phyloP scores from a whole-genome alignment of 306 rosid species.

The Glycine tomentella region DNA sequence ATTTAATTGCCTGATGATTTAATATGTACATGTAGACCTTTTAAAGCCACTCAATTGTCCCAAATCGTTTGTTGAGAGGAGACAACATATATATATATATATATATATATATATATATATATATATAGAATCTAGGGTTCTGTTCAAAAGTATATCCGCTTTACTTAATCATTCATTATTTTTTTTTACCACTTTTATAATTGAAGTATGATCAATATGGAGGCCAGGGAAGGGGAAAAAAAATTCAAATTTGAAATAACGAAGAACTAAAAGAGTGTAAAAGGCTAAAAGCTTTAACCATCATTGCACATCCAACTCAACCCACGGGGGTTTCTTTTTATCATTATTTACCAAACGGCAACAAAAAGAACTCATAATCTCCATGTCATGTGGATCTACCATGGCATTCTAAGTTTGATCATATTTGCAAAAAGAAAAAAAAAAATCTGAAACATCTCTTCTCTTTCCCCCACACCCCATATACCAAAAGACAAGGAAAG shows the following conservation, averaged over 20 bases:
- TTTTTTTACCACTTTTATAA: slow-evolving; percentile 55
- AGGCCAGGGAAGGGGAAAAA: slow-evolving; percentile 41
- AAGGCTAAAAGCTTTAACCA: slow-evolving; percentile 47
- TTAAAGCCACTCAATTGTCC: slow-evolving; percentile 49
- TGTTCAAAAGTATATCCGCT: slow-evolving; percentile 53
- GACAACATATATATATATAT: slow-evolving; percentile 50
- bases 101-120: too few relatives aligned
- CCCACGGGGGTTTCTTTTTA: slow-evolving; percentile 54
- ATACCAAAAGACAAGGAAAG: slow-evolving; percentile 52
- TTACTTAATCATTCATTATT: slow-evolving; percentile 35
- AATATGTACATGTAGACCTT: slow-evolving; percentile 37
- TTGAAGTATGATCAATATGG: slow-evolving; percentile 46
- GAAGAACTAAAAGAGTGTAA: slow-evolving; percentile 35
- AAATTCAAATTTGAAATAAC: slow-evolving; percentile 44
- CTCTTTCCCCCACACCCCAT: slow-evolving; percentile 25
- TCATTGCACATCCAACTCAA: slow-evolving; percentile 50
- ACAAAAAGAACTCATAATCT: slow-evolving; percentile 53
- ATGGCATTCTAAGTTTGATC: slow-evolving; percentile 43
- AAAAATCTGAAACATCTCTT: slow-evolving; percentile 26
- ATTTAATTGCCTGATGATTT: slow-evolving; percentile 24
- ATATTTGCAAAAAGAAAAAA: slow-evolving; percentile 15
- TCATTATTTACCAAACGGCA: slow-evolving; percentile 54
- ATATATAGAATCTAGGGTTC: slow-evolving; percentile 51
- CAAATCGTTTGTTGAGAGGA: slow-evolving; percentile 47
- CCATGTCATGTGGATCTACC: slow-evolving; percentile 45